phyloP scores from a whole-genome alignment of 495 filamentous ascomycete genomes.

The Tetracladium setigerum region DNA sequence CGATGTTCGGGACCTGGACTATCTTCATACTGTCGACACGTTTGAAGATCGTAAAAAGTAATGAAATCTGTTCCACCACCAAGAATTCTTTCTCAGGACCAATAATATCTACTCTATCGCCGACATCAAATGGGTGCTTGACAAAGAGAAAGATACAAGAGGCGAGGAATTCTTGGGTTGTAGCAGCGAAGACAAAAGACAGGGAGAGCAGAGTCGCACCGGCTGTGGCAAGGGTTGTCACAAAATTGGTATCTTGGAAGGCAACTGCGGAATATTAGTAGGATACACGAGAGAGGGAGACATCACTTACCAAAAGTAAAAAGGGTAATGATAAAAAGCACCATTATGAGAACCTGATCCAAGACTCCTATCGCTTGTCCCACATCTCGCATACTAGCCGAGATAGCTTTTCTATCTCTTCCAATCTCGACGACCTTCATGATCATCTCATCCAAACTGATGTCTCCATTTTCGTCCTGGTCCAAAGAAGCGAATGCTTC shows the following conservation, averaged over 20 bases:
- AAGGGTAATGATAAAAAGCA: conserved; percentile 72
- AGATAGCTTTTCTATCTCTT: conserved; percentile 75
- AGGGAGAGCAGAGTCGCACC: conserved; percentile 87
- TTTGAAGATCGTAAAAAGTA: conserved; percentile 90
- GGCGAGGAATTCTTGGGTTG: conserved; percentile 86
- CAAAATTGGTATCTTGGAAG: conserved; percentile 77
- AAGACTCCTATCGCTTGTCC: conserved; percentile 89
- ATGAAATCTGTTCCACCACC: conserved; percentile 85
- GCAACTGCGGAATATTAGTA: conserved; percentile 30
- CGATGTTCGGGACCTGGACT: conserved; percentile 79
- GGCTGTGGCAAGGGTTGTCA: conserved; percentile 84
- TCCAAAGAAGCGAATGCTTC: conserved; percentile 78
- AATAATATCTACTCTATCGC: conserved; percentile 83
- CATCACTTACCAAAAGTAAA: conserved; percentile 79
- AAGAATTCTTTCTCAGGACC: conserved; percentile 54
- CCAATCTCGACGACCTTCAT: conserved; percentile 76
- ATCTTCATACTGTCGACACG: conserved; percentile 72
- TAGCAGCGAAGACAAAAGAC: conserved; percentile 89
- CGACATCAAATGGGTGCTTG: conserved; percentile 87
- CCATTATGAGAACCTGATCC: conserved; percentile 70
- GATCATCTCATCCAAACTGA: conserved; percentile 92
- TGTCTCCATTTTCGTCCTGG: conserved; percentile 84
- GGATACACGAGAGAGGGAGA: conserved; percentile 5
- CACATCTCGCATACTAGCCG: conserved; percentile 91
- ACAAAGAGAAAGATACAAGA: conserved; percentile 98